Base-by-base conservation (phyloP, 305 asterid species). In the Rubia balearica region DNA sequence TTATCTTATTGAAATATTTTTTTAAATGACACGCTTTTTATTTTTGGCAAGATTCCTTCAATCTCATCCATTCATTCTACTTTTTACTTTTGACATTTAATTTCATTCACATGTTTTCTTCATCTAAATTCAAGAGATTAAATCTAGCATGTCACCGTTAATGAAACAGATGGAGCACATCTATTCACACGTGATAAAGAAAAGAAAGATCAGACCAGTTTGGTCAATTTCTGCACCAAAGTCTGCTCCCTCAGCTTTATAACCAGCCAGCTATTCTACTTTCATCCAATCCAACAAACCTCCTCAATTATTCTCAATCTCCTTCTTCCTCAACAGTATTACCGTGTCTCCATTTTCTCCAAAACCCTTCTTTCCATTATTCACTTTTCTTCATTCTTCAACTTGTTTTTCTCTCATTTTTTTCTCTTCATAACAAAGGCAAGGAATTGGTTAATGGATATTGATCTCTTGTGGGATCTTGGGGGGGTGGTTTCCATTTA, bases 361-460 rank as follows among this genome's bases (percentile, higher is more conserved):
- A 38, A 80, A 51, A 33, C 38, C 38, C 38, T 43, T 16, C 48
- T 22, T 49, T 57, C 45, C 22, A 49, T 51, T 68, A 61, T 71
- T 38, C 72, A 57, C 16, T 49, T 60, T 33, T 45, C 65, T 5
- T 48, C 69, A 49, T 48, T 17, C 71, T 30, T 62, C 64, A 67
- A 4, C 63, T 45, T 42, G 43, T 57, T 62, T 61, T 41, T 61
- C 68, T 55, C 33, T 41, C 57, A 6, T 49, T 51, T 21, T 51
- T n/a, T 7, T 46, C 53, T 67, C 53, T 67, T 24, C 59, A 12
- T 46, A 9, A 19, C 7, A 17, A 55, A 14, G 7, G 59, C 22
- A 56, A 57, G 65, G 53, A n/a, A 75, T 67, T 78, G 76, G 90
- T 88, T 86, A 71, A 90, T 89, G 96, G 74, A 76, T 76, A 76